phyloP scores from a whole-genome alignment of 495 filamentous ascomycete genomes.

The Copromyces sp. region DNA sequence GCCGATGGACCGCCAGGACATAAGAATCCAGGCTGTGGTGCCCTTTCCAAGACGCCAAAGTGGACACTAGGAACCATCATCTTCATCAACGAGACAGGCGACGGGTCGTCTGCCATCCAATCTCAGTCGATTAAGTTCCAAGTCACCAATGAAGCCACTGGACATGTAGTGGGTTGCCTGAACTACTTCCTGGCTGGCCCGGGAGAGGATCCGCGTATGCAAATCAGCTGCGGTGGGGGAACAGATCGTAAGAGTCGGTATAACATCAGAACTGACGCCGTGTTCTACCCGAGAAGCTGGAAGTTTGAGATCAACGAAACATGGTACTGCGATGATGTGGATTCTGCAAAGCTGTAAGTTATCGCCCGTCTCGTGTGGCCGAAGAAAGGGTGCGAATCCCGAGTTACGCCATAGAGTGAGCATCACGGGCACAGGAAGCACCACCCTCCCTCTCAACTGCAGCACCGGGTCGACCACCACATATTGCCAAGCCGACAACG shows the following conservation, averaged over 20 bases:
- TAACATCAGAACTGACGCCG: conserved; percentile 6
- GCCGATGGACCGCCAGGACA: conserved; percentile 11
- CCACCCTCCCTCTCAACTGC: conserved; percentile 5
- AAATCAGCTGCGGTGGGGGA: conserved; percentile 9
- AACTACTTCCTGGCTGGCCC: not conserved
- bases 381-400: not conserved
- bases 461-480: not conserved
- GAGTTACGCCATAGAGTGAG: not conserved
- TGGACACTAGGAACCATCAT: conserved; percentile 12
- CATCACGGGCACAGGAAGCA: conserved; percentile 9
- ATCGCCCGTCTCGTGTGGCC: not conserved
- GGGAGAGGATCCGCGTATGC: not conserved
- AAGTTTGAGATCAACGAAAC: conserved; percentile 18
- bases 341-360: conserved; percentile 21
- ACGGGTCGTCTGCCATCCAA: conserved; percentile 2
- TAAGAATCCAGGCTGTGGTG: conserved; percentile 4
- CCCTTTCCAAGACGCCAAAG: conserved; percentile 4
- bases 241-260: conserved; percentile 6
- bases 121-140: conserved; percentile 11
- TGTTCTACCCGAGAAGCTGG: conserved; percentile 10
- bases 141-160: conserved; percentile 15
- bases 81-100: conserved; percentile 12
- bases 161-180: conserved; percentile 21
- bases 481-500: conserved; percentile 1
- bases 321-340: conserved; percentile 22